Evolutionary conservation across 164 flowering plant species (phyloP).

Genomic region (Euptelea pleiosperma): DNA sequence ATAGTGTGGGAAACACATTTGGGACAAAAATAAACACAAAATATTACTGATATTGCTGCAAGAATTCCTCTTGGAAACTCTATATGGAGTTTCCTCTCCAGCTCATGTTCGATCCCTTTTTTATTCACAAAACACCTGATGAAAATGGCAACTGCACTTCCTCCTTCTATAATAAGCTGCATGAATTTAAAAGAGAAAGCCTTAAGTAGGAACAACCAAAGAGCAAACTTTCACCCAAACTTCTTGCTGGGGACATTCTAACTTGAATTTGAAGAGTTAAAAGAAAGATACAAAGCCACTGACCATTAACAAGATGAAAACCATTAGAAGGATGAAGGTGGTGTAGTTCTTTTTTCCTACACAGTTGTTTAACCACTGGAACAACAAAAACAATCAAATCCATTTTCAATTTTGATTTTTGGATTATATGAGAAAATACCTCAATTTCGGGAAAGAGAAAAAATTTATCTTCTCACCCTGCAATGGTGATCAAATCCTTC

Average conservation of each 20-base stretch:
- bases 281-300: slow-evolving; percentile 21
- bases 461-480: slow-evolving; percentile 47
- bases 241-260: too few species aligned
- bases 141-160: slow-evolving; percentile 77
- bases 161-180: slow-evolving; percentile 86
- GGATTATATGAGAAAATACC: neutral
- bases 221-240: too few species aligned
- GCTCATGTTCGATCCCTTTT: slow-evolving; percentile 63
- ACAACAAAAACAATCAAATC: slow-evolving; percentile 11
- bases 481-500: slow-evolving; percentile 99
- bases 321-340: slow-evolving; percentile 82
- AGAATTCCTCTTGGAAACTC: slow-evolving; percentile 77
- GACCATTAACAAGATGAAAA: slow-evolving; percentile 73
- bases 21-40: slow-evolving; percentile 3
- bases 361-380: slow-evolving; percentile 96
- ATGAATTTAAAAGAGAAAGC: neutral
- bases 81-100: slow-evolving; percentile 42
- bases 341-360: slow-evolving; percentile 90
- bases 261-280: neutral
- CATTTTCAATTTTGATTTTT: neutral
- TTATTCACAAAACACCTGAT: slow-evolving; percentile 79
- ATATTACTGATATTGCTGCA: slow-evolving; percentile 69
- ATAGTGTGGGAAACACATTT: neutral
- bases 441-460: neutral
- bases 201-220: too few species aligned